Evolutionary conservation across 495 filamentous ascomycete species (phyloP), one percentile per base, ranked within the genome.

Genomic region (Coniosporium apollinis): DNA sequence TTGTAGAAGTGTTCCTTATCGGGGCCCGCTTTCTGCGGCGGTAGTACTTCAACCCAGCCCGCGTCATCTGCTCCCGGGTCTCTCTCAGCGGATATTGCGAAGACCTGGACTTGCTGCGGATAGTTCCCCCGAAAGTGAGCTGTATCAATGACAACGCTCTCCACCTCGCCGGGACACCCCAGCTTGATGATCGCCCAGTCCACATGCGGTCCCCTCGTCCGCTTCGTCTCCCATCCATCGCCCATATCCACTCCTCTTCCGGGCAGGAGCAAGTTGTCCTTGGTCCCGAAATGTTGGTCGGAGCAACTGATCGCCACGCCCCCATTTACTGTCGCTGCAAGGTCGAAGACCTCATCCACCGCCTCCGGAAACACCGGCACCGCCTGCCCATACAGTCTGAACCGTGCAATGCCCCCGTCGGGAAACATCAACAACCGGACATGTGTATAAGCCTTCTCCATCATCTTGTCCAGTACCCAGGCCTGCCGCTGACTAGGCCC

Each of bases 181-280:
- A 94, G 68, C 43, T 69, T 67, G 34, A 91, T 65, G 41, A 93
- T 74, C 7, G 76, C 67, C 85, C 86, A 93, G 57, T 94, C 86
- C 14, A 79, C 61, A 56, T 94, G 86, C 45, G 72, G 71, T 16
- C 65, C 72, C 17, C 86, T 59, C 20, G 76, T 83, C 24, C 86
- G 69, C 35, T 77, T 74, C 8, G 85, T 94, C 58, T 94, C 85
- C 85, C 86, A 94, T 2, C 86, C 86, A 54, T 92, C 85, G 20
- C 84, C 79, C 84, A 93, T 93, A 56, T 94, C 76, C 50, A 76
- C 72, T 5, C 86, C 86, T 18, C 86, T 65, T 2, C 84, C 84
- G 2, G 86, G 85, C 9, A 93, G 61, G 10, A 93, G 67, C 30
- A 93, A 55, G 54, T 94, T 92, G 40, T 76, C 73, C 52, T 75